Conservation (phyloP, 2,329 filamentous ascomycete species). For the Leptodontidium sp. region DNA sequence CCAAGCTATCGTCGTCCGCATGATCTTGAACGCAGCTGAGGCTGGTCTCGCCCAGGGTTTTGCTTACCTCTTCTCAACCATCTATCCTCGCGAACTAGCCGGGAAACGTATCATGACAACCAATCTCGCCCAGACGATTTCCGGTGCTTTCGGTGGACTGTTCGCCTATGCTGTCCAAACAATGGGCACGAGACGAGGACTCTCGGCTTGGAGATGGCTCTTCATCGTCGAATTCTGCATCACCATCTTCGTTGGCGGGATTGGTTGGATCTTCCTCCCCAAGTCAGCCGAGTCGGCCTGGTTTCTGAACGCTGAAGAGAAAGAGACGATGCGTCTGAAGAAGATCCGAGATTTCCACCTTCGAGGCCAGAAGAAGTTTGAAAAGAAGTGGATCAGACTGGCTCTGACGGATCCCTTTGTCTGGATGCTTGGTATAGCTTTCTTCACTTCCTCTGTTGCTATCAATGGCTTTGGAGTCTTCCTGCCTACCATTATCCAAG, state of each 20-base stretch:
- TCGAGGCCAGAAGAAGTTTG: slow-evolving; percentile 45
- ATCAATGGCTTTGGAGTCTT: slow-evolving; percentile 48
- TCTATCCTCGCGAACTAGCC: slow-evolving; percentile 41
- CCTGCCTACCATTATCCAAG: slow-evolving; percentile 44
- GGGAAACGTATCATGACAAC: slow-evolving; percentile 44
- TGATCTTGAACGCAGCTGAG: slow-evolving; percentile 44
- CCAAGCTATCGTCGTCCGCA: slow-evolving; percentile 43
- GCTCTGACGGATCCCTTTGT: slow-evolving; percentile 47
- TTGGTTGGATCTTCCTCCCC: slow-evolving; percentile 40
- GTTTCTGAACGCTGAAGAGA: slow-evolving; percentile 41
- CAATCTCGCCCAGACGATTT: slow-evolving; percentile 44
- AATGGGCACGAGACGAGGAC: slow-evolving; percentile 43
- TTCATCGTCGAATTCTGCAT: slow-evolving; percentile 42
- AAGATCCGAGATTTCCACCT: slow-evolving; percentile 45
- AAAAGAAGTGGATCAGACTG: slow-evolving; percentile 44
- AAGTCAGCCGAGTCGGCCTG: slow-evolving; percentile 41
- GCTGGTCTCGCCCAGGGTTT: slow-evolving; percentile 44
- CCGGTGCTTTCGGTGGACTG: slow-evolving; percentile 59
- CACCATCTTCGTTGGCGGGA: slow-evolving; percentile 39
- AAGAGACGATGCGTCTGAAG: slow-evolving; percentile 39
- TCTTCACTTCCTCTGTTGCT: slow-evolving; percentile 48
- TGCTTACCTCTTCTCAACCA: slow-evolving; percentile 44
- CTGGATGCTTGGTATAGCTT: slow-evolving; percentile 43
- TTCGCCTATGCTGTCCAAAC: slow-evolving; percentile 59
- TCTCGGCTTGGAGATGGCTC: slow-evolving; percentile 45